Base-by-base conservation (phyloP, 805 yeast genomes). In the Tetrapisispora namnaoensis region DNA sequence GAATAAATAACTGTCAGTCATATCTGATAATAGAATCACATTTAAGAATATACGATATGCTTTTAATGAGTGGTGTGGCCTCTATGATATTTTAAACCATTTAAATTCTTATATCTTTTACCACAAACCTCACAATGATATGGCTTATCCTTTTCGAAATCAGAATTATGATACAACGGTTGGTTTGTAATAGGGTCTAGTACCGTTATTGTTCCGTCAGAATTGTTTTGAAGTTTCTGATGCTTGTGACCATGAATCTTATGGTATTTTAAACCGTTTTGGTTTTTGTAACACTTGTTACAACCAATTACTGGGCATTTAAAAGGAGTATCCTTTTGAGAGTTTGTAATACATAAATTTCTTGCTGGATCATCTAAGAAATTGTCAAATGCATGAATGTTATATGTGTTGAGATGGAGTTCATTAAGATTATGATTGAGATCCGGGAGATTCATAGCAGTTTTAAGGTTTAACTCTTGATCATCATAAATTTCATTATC, bases 61-160 rank as follows among this genome's bases (percentile, higher is more conserved):
- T 18, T 18, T 24, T 67, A 90, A 72, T 91, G 98, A 40, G 98
- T 91, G n/a, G 97, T 82, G 69, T 93, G 99, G 21, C 96, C 98
- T 59, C 97, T 79, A 68, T 93, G 99, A 67, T 93, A 93, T 69
- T 93, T 93, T 67, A 93, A 75, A 27, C 99, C 99, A 66, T 93
- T 93, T 61, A 93, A 73, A 63, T 93, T 93, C 75, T 93, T 93
- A 72, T 93, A 93, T 49, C 99, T 74, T 70, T 91, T 93, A 51
- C 98, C 98, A 70, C 99, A 93, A 40, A 91, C 96, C 70, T 93
- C 98, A 70, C 99, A 93, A 62, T 97, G 78, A 67, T 91, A 93
- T 37, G 99, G 99, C 71, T 93, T 93, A 72, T 93, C 99, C 72
- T 88, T 90, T 67, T 93, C 99, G 78, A 88, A 78, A 21, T 90